These are phyloP conservation scores for Hydrangea macrophylla DNA, from an alignment of 148 eudicot species.

Conservation along the genomic window DNA sequence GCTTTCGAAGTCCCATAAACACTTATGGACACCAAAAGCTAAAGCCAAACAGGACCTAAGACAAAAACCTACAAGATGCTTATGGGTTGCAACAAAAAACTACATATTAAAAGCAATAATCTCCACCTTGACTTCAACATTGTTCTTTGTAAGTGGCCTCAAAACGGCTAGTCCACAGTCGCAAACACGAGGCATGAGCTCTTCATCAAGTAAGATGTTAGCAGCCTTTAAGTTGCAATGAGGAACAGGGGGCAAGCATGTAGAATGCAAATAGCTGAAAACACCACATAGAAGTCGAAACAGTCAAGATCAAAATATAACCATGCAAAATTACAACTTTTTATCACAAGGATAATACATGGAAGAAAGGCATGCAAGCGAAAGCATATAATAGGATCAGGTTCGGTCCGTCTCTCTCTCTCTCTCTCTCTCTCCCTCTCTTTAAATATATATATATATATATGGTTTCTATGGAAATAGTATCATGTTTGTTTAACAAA, in stretches of 20 bases:
- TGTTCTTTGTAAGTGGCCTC: slow-evolving; percentile 81
- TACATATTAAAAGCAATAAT: background rate
- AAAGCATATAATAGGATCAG: too few relatives aligned
- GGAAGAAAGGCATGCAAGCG: background rate
- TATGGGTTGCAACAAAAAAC: background rate
- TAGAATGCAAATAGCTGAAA: slow-evolving; percentile 80
- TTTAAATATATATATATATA: too few relatives aligned
- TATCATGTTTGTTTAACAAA: too few relatives aligned
- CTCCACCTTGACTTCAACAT: slow-evolving; percentile 78
- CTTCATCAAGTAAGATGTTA: slow-evolving; percentile 83
- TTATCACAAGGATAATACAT: too few relatives aligned
- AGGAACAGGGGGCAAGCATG: slow-evolving; percentile 65
- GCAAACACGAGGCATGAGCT: slow-evolving; percentile 64
- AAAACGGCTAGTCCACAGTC: slow-evolving; percentile 77
- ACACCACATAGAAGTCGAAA: background rate
- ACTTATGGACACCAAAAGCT: too few relatives aligned
- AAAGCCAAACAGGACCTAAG: background rate
- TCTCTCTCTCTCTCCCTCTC: too few relatives aligned
- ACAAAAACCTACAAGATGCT: background rate
- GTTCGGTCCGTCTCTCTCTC: too few relatives aligned
- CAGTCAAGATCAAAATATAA: slow-evolving; percentile 2
- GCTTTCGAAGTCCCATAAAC: too few relatives aligned
- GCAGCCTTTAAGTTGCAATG: slow-evolving; percentile 89
- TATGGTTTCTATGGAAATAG: too few relatives aligned
- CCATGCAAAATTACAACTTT: background rate